A percentile compares a stretch with the other conserved stretches of the same genome.
Evolutionary conservation across 2,329 filamentous ascomycete species (phyloP).

Genomic region (Pezicula neosporulosa): DNA sequence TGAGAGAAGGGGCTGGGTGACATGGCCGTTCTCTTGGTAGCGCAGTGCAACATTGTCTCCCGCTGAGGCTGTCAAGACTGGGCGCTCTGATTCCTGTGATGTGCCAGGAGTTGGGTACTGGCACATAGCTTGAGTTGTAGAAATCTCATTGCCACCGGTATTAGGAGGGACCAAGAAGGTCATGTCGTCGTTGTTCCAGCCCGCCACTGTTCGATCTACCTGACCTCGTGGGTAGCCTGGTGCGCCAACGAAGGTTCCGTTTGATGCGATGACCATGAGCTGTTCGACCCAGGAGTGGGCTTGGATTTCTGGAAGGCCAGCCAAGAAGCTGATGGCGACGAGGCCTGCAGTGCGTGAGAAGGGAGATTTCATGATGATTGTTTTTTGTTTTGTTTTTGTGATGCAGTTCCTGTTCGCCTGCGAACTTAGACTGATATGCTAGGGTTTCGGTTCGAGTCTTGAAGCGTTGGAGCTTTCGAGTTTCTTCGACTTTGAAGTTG

Average conservation of each 20-base stretch:
- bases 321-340: constrained; percentile 13
- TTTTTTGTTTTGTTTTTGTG: neutral
- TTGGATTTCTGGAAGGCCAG: constrained; percentile 9
- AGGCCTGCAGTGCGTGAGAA: constrained; percentile 7
- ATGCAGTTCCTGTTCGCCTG: constrained; percentile 9
- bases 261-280: constrained; percentile 64
- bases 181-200: constrained; percentile 57
- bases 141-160: constrained; percentile 44
- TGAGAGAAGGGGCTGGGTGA: constrained; percentile 55
- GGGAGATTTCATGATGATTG: constrained; percentile 12
- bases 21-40: constrained; percentile 76
- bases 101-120: constrained; percentile 48
- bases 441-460: neutral
- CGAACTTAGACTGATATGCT: constrained; percentile 6
- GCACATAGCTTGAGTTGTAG: constrained; percentile 56
- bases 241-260: constrained; percentile 69
- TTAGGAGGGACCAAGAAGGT: constrained; percentile 60
- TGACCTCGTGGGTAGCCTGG: constrained; percentile 76
- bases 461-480: neutral
- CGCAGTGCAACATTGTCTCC: constrained; percentile 64
- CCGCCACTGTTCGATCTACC: constrained; percentile 52
- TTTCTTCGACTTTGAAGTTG: too few species aligned
- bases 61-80: constrained; percentile 38
- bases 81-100: constrained; percentile 36
- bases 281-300: constrained; percentile 85